Evolutionary conservation across 225 moss, liverwort and hornwort genomes (phyloP).

Genomic region (Polytrichum commune): DNA sequence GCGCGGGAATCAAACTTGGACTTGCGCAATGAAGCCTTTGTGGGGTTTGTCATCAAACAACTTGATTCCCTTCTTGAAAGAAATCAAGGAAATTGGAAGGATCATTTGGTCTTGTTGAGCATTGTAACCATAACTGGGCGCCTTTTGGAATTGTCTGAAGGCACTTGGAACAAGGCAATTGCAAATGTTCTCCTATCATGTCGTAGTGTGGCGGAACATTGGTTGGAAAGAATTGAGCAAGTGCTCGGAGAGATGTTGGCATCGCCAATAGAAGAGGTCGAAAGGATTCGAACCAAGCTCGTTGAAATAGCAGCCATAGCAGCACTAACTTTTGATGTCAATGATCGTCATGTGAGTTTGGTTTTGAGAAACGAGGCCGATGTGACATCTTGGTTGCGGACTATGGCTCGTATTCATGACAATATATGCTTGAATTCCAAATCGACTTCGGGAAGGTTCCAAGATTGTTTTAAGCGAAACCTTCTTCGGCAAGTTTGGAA

Average conservation of each 20-base stretch:
- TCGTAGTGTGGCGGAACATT: slow-evolving; percentile 15
- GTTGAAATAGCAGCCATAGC: slow-evolving; percentile 36
- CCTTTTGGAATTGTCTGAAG: slow-evolving; percentile 12
- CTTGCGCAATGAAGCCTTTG: slow-evolving; percentile 16
- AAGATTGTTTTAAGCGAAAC: neutral
- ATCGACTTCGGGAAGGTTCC: neutral
- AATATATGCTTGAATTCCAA: slow-evolving; percentile 14
- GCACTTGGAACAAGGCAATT: slow-evolving; percentile 13
- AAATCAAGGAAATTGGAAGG: slow-evolving; percentile 32
- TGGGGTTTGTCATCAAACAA: slow-evolving; percentile 2
- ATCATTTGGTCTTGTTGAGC: slow-evolving; percentile 30
- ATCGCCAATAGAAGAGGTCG: slow-evolving; percentile 21
- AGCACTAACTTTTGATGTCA: slow-evolving; percentile 38
- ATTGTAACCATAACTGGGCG: slow-evolving; percentile 15
- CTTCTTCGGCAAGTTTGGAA: slow-evolving; percentile 24
- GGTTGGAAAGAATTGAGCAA: slow-evolving; percentile 24
- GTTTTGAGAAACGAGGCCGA: neutral
- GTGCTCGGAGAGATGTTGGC: slow-evolving; percentile 29
- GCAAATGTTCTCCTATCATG: slow-evolving; percentile 9
- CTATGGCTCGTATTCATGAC: slow-evolving; percentile 16
- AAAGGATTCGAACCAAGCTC: slow-evolving; percentile 26
- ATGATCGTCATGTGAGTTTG: slow-evolving; percentile 2
- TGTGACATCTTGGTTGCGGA: slow-evolving; percentile 30
- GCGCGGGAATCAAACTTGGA: slow-evolving; percentile 24
- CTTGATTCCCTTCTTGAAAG: neutral